Conservation (phyloP, 2,329 filamentous ascomycete species). For the Verticillium albo-atrum region DNA sequence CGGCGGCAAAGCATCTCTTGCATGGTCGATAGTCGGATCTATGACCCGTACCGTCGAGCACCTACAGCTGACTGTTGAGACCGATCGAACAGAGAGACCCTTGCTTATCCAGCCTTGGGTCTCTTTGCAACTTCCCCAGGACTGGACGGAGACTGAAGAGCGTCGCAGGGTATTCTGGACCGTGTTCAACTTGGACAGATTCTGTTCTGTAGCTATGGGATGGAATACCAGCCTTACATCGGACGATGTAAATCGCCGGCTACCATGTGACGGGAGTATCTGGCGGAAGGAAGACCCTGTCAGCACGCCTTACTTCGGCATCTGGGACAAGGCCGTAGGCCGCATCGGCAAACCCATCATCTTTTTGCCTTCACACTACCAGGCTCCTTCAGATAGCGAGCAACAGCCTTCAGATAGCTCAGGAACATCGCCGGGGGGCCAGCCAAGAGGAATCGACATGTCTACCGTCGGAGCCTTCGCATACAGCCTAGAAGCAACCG, state of each 20-base stretch:
- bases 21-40: slow-evolving; percentile 11
- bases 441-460: slow-evolving; percentile 17
- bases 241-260: slow-evolving; percentile 27
- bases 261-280: slow-evolving; percentile 28
- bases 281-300: slow-evolving; percentile 28
- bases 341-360: slow-evolving; percentile 26
- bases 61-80: slow-evolving; percentile 18
- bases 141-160: slow-evolving; percentile 24
- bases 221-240: slow-evolving; percentile 32
- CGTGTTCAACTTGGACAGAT: slow-evolving; percentile 28
- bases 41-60: slow-evolving; percentile 11
- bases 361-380: slow-evolving; percentile 18
- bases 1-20: slow-evolving; percentile 6
- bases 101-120: slow-evolving; percentile 20
- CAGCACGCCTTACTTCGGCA: slow-evolving; percentile 31
- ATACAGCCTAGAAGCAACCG: slow-evolving; percentile 32
- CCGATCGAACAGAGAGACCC: slow-evolving; percentile 15
- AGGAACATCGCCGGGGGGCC: slow-evolving; percentile 6
- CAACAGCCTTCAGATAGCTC: slow-evolving; percentile 11
- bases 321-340: slow-evolving; percentile 29
- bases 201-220: slow-evolving; percentile 24
- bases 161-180: slow-evolving; percentile 31
- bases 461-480: slow-evolving; percentile 30
- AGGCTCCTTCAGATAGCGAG: slow-evolving; percentile 20
- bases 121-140: slow-evolving; percentile 18